These are phyloP conservation scores for Coriaria nepalensis DNA, from an alignment of 306 rosid genomes.

Conservation along the genomic window DNA sequence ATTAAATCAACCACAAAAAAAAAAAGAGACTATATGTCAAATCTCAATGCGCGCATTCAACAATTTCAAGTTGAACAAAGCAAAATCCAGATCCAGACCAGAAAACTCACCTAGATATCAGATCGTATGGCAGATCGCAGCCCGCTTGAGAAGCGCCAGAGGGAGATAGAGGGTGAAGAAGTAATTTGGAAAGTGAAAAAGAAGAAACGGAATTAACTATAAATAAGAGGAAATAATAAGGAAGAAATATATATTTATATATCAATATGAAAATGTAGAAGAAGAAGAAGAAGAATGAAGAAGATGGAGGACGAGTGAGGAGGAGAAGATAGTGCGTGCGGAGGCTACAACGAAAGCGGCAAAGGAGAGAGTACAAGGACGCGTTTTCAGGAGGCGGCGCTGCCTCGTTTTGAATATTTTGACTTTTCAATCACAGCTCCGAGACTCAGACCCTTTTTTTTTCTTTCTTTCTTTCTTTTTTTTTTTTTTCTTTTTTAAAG, in stretches of 20 bases:
- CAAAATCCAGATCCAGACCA: slow-evolving; percentile 21
- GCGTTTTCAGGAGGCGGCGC: slow-evolving; percentile 17
- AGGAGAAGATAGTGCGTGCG: not conserved
- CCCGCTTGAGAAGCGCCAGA: slow-evolving; percentile 15
- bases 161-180: not conserved
- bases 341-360: slow-evolving; percentile 12
- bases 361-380: slow-evolving; percentile 2
- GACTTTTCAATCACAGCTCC: no score
- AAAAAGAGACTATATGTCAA: not conserved
- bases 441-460: no score
- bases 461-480: not conserved
- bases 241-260: not conserved
- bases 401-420: not conserved
- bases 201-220: slow-evolving; percentile 2
- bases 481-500: not conserved
- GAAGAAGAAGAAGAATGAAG: not conserved
- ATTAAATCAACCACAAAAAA: not conserved
- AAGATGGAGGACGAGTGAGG: not conserved
- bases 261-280: not conserved
- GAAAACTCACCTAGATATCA: slow-evolving; percentile 28
- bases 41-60: not conserved
- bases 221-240: not conserved
- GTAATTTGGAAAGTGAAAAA: slow-evolving; percentile 8
- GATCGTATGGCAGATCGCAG: slow-evolving; percentile 30
- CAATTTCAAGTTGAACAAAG: slow-evolving; percentile 3